Base-by-base conservation (phyloP, 768 basidiomycete species). In the Amanita polypyramis region DNA sequence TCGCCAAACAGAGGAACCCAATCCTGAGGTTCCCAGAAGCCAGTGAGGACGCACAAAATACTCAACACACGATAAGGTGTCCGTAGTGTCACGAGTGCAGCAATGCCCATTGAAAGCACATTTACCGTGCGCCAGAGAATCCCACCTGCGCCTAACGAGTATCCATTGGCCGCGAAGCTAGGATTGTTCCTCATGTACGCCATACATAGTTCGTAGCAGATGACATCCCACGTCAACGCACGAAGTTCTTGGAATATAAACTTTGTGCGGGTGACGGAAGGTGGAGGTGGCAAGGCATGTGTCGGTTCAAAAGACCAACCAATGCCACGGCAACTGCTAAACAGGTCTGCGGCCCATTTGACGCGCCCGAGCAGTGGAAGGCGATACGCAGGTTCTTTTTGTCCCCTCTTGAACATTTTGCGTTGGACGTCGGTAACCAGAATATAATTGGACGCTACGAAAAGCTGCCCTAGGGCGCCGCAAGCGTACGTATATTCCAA, bases 271-370 rank as follows among this genome's bases (percentile, higher is more conserved):
- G 56, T 51, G 11, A 50, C 44, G 5, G 54, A 43, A 20, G 53
- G 60, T 9, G 43, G 30, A 12, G 51, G 45, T 15, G 32, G 51
- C 52, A 58, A 46, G 4, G 42, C 32, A 43, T 54, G 14, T 14
- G 51, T 54, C 4, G 59, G 58, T 50, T 64, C 62, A 41, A 65
- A 62, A 8, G 58, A 54, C 65, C 65, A 68, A 23, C 65, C 61
- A 10, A 68, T 57, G 7, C 66, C 64, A 27, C 68, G 58, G 1
- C 60, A 58, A 34, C 58, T 65, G 27, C 54, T 51, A 35, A 56
- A 55, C 15, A 69, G 55, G 29, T 60, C 55, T 19, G 56, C 42
- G n/a, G 62, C 59, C 66, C 67, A 68, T 42, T 50, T 51, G 3
- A 62, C 15, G 2, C 64, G 41, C 27, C 14, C 34, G 15, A 43